phyloP scores from a whole-genome alignment of 2,329 filamentous ascomycete species.

The Claviceps fusiformis region DNA sequence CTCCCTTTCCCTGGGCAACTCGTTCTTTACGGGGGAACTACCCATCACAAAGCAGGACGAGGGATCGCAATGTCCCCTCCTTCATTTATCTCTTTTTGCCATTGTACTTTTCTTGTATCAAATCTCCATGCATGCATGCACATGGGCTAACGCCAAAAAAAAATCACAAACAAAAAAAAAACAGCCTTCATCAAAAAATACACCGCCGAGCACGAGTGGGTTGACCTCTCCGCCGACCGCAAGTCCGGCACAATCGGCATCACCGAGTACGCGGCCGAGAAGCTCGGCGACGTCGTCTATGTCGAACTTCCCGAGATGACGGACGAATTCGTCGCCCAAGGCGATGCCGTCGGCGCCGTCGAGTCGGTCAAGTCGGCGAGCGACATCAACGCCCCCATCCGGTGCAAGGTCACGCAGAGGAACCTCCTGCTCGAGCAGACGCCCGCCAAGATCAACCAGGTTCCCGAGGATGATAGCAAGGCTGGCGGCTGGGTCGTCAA shows the following conservation, averaged over 20 bases:
- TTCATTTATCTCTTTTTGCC: too few species aligned
- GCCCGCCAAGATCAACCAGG: conserved; percentile 77
- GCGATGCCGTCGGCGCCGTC: conserved; percentile 83
- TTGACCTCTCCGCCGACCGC: conserved; percentile 72
- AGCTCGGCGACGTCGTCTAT: conserved; percentile 92
- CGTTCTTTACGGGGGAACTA: too few species aligned
- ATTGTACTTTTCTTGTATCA: too few species aligned
- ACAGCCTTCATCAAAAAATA: conserved; percentile 63
- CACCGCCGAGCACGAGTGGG: conserved; percentile 97
- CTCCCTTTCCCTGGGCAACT: too few species aligned
- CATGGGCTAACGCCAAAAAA: too few species aligned
- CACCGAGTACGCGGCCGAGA: conserved; percentile 78
- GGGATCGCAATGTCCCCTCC: too few species aligned
- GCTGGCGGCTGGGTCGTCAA: conserved; percentile 87
- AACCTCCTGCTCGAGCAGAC: conserved; percentile 71
- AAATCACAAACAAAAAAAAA: not conserved
- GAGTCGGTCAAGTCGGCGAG: conserved; percentile 98
- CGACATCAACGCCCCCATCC: conserved; percentile 83
- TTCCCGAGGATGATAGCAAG: conserved; percentile 63
- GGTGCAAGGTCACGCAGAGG: conserved; percentile 59
- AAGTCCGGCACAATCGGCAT: conserved; percentile 76
- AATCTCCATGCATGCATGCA: too few species aligned
- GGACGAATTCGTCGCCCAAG: conserved; percentile 54
- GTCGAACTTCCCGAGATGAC: conserved; percentile 70
- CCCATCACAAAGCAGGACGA: too few species aligned